phyloP scores from a whole-genome alignment of 805 yeast genomes.

The Schwanniomyces sp. region DNA sequence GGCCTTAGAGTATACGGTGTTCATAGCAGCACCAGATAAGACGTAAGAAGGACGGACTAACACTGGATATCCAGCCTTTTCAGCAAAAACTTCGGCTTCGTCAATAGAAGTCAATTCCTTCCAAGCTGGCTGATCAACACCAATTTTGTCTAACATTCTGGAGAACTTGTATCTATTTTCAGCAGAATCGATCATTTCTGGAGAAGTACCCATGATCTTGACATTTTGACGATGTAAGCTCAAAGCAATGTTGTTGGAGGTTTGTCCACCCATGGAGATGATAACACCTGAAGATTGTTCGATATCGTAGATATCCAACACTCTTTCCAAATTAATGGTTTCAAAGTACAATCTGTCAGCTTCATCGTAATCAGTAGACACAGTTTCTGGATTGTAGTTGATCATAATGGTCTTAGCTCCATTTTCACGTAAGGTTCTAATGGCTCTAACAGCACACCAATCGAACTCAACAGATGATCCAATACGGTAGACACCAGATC shows the following conservation, averaged over 20 bases:
- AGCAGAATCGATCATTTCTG: slow-evolving; percentile 97
- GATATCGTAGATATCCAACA: slow-evolving; percentile 89
- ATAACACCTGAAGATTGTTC: slow-evolving; percentile 91
- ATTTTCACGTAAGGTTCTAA: slow-evolving; percentile 84
- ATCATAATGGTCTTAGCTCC: slow-evolving; percentile 93
- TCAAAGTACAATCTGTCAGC: slow-evolving; percentile 96
- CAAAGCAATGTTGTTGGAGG: slow-evolving; percentile 94
- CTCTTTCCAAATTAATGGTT: slow-evolving; percentile 91
- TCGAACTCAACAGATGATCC: slow-evolving; percentile 99
- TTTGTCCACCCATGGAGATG: slow-evolving; percentile 98
- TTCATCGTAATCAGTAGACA: slow-evolving; percentile 97
- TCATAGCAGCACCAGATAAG: slow-evolving; percentile 98
- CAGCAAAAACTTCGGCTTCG: slow-evolving; percentile 92
- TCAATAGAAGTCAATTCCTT: slow-evolving; percentile 90
- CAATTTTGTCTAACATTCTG: slow-evolving; percentile 93
- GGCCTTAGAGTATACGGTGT: slow-evolving; percentile 86
- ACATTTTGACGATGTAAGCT: slow-evolving; percentile 91
- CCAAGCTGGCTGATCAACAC: slow-evolving; percentile 99
- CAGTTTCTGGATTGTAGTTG: slow-evolving; percentile 98
- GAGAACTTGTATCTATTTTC: slow-evolving; percentile 98
- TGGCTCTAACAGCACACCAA: slow-evolving; percentile 99
- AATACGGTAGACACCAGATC: slow-evolving; percentile 98
- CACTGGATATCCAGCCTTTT: slow-evolving; percentile 89
- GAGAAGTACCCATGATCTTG: slow-evolving; percentile 94
- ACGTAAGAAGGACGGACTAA: slow-evolving; percentile 97